phyloP scores from a whole-genome alignment of 495 filamentous ascomycete genomes.

The Neurospora sp. region DNA sequence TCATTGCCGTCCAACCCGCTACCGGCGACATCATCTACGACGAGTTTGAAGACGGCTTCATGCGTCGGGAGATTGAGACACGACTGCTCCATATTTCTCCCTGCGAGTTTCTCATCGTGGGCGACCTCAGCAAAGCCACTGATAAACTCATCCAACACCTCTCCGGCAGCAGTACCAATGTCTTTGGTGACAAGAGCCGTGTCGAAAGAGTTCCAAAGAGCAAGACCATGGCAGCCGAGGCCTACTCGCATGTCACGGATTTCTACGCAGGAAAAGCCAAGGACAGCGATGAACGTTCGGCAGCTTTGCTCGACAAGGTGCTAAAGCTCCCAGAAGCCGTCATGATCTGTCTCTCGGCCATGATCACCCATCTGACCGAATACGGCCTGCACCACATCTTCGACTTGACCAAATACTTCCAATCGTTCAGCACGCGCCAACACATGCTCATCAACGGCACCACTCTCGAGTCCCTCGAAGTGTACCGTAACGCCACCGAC shows the following conservation, averaged over 20 bases:
- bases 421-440: conserved; percentile 86
- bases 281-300: conserved; percentile 36
- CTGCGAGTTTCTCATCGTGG: conserved; percentile 93
- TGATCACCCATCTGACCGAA: conserved; percentile 90
- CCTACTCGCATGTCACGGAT: conserved; percentile 80
- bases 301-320: conserved; percentile 71
- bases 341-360: conserved; percentile 85
- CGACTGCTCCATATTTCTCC: conserved; percentile 88
- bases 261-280: conserved; percentile 92
- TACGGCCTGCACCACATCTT: conserved; percentile 96
- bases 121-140: conserved; percentile 82
- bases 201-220: conserved; percentile 67
- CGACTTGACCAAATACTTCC: conserved; percentile 93
- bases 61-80: conserved; percentile 94
- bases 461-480: conserved; percentile 84
- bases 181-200: conserved; percentile 83
- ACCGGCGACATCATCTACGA: conserved; percentile 97
- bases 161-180: conserved; percentile 74
- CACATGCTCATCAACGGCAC: conserved; percentile 97
- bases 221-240: conserved; percentile 75
- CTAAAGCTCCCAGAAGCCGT: conserved; percentile 75
- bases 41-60: conserved; percentile 95
- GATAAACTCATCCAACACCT: conserved; percentile 89
- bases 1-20: conserved; percentile 89
- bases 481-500: conserved; percentile 93